Evolutionary conservation across 2,329 filamentous ascomycete species (phyloP), one percentile per base, ranked within the genome.

Genomic region (Geosmithia flava): DNA sequence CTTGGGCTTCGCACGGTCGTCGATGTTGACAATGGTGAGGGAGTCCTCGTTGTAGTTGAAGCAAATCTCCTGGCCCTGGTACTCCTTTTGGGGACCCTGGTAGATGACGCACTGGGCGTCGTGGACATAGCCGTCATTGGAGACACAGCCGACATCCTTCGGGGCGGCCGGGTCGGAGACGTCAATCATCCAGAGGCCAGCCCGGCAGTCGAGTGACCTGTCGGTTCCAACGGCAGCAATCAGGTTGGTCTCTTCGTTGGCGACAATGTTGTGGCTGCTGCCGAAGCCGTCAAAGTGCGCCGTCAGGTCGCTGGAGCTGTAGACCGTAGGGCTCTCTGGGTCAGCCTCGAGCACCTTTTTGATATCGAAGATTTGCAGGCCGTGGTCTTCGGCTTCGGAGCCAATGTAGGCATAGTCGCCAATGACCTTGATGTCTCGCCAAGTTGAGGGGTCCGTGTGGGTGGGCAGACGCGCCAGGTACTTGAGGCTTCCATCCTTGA

Each of bases 291-390:
- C 52, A 53, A 62, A 67, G 50, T 55, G 60, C 5, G 61, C 61
- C 0, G 62, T 60, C 8, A 68, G 55, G 49, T 67, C 65, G 23
- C 48, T 51, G 27, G 50, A 44, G 59, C 49, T 55, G 49, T 62
- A 67, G 4, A 50, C 55, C 52, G 51, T 55, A 42, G 59, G 65
- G 15, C 58, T 62, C 13, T 64, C 53, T 1, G 67, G 63, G 55
- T 70, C 61, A 44, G 74, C 54, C 20, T 59, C 59, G 30, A 71
- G 58, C 3, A 78, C 66, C 65, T 62, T 80, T 54, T 65, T 74
- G 68, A 81, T 68, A 57, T 83, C 78, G 53, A 83, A 83, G 57
- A 82, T 73, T 58, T 83, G 79, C 20, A 83, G 68, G 45, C 75
- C 74, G 56, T 82, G 78, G 48, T 63, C 58, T 7, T 54, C 51